Percentiles rank a stretch among this genome's conserved stretches.
Evolutionary conservation across 2,329 filamentous ascomycete genomes (phyloP).

Genomic region (Onygenales sp.): DNA sequence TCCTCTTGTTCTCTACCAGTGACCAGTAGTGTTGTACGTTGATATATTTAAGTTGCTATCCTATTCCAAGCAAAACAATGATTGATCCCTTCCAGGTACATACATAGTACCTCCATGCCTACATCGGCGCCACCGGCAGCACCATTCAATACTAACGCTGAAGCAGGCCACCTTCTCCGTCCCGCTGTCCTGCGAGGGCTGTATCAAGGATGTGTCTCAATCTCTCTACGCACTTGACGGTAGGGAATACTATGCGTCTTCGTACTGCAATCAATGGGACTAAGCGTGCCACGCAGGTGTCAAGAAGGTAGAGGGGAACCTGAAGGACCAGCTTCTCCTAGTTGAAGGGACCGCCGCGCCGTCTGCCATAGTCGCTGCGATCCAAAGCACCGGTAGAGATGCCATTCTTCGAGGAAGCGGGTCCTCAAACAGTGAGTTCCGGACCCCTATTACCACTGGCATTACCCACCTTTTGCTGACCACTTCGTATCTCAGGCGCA

Average conservation of each 20-base stretch:
- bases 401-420: conserved; percentile 89
- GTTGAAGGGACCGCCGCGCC: conserved; percentile 84
- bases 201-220: conserved; percentile 75
- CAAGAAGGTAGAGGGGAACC: conserved; percentile 68
- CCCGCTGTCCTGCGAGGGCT: conserved; percentile 81
- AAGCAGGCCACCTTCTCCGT: conserved; percentile 84
- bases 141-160: conserved; percentile 1
- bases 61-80: conserved; percentile 20
- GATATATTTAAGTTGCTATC: neutral
- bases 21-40: neutral
- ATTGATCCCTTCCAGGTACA: conserved; percentile 39
- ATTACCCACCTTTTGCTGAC: conserved; percentile 1
- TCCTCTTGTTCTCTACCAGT: neutral
- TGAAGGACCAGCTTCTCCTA: conserved; percentile 73
- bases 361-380: conserved; percentile 78
- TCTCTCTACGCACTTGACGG: conserved; percentile 65
- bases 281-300: conserved; percentile 48
- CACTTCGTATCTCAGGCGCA: conserved; percentile 46
- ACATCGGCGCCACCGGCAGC: neutral
- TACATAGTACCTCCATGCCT: neutral
- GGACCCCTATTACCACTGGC: conserved; percentile 5
- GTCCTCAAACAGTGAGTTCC: conserved; percentile 59
- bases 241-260: conserved; percentile 23
- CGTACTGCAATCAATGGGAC: neutral
- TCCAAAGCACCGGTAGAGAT: conserved; percentile 83